These are phyloP conservation scores for Peniophora sp. DNA, from an alignment of 1,284 basidiomycete genomes.

Conservation along the genomic window DNA sequence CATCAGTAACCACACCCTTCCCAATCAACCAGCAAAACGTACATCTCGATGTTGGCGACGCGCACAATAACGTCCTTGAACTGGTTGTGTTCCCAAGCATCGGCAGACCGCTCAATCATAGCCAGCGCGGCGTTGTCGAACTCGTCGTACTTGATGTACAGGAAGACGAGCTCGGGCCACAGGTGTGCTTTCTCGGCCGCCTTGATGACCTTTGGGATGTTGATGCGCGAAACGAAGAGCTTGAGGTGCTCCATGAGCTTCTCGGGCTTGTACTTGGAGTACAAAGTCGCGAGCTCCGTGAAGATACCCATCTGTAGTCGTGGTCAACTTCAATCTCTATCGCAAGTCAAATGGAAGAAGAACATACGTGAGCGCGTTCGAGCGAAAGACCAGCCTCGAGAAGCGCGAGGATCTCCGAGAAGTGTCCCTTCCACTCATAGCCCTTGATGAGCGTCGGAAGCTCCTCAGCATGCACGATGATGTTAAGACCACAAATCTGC, in stretches of 20 bases:
- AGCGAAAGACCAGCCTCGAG: slow-evolving; percentile 93
- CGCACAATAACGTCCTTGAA: slow-evolving; percentile 96
- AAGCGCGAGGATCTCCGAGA: slow-evolving; percentile 88
- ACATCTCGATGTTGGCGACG: slow-evolving; percentile 98
- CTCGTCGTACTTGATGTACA: slow-evolving; percentile 98
- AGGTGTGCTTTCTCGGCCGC: slow-evolving; percentile 95
- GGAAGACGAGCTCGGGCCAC: slow-evolving; percentile 98
- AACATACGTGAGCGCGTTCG: slow-evolving; percentile 87
- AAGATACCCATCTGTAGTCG: slow-evolving; percentile 75
- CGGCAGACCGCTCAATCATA: slow-evolving; percentile 96
- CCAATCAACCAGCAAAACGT: slow-evolving; percentile 16
- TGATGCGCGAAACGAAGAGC: slow-evolving; percentile 95
- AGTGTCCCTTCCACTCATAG: slow-evolving; percentile 91
- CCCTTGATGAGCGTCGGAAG: slow-evolving; percentile 74
- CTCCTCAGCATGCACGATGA: slow-evolving; percentile 94
- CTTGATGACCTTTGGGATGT: slow-evolving; percentile 93
- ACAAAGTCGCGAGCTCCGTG: slow-evolving; percentile 90
- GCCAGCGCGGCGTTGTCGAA: slow-evolving; percentile 93
- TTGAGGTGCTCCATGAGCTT: slow-evolving; percentile 99
- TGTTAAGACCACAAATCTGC: slow-evolving; percentile 97
- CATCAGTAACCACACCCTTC: slow-evolving; percentile 6
- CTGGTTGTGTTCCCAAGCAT: slow-evolving; percentile 99
- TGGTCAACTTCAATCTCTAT: slow-evolving; percentile 2
- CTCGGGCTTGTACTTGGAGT: slow-evolving; percentile 95
- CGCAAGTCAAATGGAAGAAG: slow-evolving; percentile 5